Percentiles rank a stretch among this genome's conserved stretches.
Evolutionary conservation across 129 eudicot species (phyloP).

Genomic region (Apium graveolens): DNA sequence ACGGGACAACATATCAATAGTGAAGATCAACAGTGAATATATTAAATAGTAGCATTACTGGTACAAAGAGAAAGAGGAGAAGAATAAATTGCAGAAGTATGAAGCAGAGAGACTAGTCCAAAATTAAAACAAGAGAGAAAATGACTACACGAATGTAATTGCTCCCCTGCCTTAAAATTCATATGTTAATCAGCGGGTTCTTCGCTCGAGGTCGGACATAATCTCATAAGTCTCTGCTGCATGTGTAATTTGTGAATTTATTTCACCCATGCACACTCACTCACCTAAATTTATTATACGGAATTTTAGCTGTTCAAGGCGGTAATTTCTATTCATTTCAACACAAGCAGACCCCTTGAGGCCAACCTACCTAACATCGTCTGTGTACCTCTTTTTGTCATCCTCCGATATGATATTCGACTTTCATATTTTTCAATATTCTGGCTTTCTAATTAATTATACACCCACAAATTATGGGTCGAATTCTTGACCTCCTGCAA

Average conservation of each 20-base stretch:
- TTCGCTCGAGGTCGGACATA: constrained; percentile 8
- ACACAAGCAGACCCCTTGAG: background rate
- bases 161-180: background rate
- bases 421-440: background rate
- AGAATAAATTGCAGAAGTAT: background rate
- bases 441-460: too few relatives aligned
- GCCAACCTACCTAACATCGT: background rate
- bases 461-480: too few relatives aligned
- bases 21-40: too few relatives aligned
- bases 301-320: constrained; percentile 12
- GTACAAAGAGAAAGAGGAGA: too few relatives aligned
- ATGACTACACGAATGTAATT: background rate
- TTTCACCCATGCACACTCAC: background rate
- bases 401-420: background rate
- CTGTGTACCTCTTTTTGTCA: too few relatives aligned
- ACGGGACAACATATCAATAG: too few relatives aligned
- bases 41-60: too few relatives aligned
- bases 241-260: background rate
- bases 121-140: background rate
- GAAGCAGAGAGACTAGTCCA: background rate
- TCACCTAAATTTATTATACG: background rate
- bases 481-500: too few relatives aligned
- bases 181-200: background rate
- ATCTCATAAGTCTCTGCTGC: constrained; percentile 2
- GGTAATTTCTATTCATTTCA: background rate